phyloP scores from a whole-genome alignment of 176 grass and related monocot genomes.

The Chrysopogon serrulatus region DNA sequence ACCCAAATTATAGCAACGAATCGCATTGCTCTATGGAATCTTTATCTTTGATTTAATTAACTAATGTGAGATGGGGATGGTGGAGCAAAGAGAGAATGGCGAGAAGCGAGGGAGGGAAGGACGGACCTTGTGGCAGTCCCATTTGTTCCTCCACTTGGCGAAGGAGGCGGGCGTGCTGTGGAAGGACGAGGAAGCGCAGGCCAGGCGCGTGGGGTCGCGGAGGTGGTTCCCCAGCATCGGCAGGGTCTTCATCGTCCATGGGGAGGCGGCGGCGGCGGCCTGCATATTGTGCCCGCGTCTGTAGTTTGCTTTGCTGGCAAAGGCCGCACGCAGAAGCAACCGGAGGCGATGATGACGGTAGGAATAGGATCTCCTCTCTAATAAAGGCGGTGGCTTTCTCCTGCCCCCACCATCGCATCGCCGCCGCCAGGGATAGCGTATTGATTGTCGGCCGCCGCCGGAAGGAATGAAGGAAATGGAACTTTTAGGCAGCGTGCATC shows the following conservation, averaged over 20 bases:
- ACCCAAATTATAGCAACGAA: not conserved
- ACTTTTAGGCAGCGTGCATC: constrained; percentile 18
- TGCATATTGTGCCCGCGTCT: constrained; percentile 25
- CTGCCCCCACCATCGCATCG: not conserved
- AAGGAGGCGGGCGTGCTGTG: constrained; percentile 49
- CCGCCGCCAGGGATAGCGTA: not conserved
- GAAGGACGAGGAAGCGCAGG: constrained; percentile 32
- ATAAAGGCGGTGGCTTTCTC: not conserved
- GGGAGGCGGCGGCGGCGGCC: constrained; percentile 10
- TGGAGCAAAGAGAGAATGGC: not conserved
- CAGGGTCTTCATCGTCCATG: constrained; percentile 44
- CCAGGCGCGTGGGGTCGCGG: not conserved
- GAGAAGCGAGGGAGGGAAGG: not conserved
- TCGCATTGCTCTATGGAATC: not conserved
- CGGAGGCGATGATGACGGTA: not conserved
- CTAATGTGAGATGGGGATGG: not conserved
- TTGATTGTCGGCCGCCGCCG: not conserved
- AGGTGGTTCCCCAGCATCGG: constrained; percentile 36
- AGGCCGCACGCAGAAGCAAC: constrained; percentile 3
- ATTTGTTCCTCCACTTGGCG: constrained; percentile 79
- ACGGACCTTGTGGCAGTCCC: constrained; percentile 62
- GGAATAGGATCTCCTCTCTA: not conserved
- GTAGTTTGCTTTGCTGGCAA: not conserved
- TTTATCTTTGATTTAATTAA: not conserved
- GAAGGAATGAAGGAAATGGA: not conserved